Conservation (phyloP, 2,329 filamentous ascomycete species). For the Pestalotiopsis sp. region DNA sequence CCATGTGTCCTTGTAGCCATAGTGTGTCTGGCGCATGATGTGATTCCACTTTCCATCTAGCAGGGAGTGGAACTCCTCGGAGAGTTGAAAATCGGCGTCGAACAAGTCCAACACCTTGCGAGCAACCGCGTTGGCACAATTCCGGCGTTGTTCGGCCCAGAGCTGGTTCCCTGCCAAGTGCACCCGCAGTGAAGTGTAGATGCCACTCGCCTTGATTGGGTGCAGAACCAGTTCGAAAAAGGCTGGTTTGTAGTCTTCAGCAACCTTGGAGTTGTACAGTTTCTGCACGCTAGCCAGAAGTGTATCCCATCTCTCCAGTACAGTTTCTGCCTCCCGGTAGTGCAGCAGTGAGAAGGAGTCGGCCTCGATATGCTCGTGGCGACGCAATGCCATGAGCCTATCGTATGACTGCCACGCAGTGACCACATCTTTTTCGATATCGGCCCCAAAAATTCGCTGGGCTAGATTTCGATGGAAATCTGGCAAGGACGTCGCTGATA, state of each 20-base stretch:
- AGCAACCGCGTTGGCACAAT: neutral
- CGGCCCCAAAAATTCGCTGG: neutral
- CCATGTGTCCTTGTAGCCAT: slow-evolving; percentile 43
- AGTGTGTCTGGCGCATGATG: neutral
- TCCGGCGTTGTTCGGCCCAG: neutral
- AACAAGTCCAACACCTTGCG: neutral
- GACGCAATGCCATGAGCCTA: neutral
- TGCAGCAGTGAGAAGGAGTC: neutral
- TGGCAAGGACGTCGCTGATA: slow-evolving; percentile 39
- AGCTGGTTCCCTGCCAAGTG: neutral
- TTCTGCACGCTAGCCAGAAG: neutral
- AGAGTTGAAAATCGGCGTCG: neutral
- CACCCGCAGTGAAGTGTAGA: neutral
- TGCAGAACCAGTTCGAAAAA: neutral
- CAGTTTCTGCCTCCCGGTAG: neutral
- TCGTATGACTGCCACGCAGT: neutral
- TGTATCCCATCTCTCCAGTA: neutral
- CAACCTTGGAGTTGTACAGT: neutral
- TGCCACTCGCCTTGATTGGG: neutral
- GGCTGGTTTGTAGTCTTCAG: neutral
- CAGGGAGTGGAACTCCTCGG: slow-evolving; percentile 1
- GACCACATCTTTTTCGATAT: neutral
- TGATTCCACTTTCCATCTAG: neutral
- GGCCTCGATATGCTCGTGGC: slow-evolving; percentile 14
- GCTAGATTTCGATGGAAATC: neutral